These are phyloP conservation scores for Piloderma croceum DNA, from an alignment of 768 basidiomycete genomes.

Conservation along the genomic window DNA sequence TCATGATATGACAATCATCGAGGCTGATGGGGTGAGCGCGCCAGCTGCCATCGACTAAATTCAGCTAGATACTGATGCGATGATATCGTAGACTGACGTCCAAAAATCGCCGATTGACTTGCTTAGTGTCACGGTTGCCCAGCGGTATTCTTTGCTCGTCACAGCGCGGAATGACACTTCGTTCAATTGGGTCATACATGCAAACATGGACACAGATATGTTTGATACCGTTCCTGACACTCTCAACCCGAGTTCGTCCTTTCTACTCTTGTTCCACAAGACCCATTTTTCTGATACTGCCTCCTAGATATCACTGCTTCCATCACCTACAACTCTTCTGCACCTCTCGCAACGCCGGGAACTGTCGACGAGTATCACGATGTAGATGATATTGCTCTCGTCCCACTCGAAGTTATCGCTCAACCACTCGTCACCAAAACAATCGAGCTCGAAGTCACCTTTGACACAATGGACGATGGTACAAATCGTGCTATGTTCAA, in stretches of 20 bases:
- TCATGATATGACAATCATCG: slow-evolving; percentile 79
- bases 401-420: slow-evolving; percentile 51
- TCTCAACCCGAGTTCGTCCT: slow-evolving; percentile 64
- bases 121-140: slow-evolving; percentile 75
- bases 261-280: neutral
- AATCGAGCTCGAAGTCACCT: slow-evolving; percentile 65
- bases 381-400: slow-evolving; percentile 62
- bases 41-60: neutral
- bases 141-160: slow-evolving; percentile 90
- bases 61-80: neutral
- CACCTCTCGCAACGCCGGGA: slow-evolving; percentile 47
- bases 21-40: slow-evolving; percentile 72
- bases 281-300: neutral
- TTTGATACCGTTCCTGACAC: slow-evolving; percentile 75
- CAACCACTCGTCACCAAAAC: slow-evolving; percentile 49
- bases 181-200: slow-evolving; percentile 84
- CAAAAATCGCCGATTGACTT: slow-evolving; percentile 68
- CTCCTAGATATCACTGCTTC: slow-evolving; percentile 72
- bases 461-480: slow-evolving; percentile 83
- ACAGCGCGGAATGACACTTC: slow-evolving; percentile 76
- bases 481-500: slow-evolving; percentile 82
- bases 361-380: slow-evolving; percentile 52
- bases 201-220: slow-evolving; percentile 87
- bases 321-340: slow-evolving; percentile 62
- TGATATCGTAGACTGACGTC: slow-evolving; percentile 56